Evolutionary conservation across 805 yeast species (phyloP), one percentile per base, ranked within the genome.

Genomic region (Sporopachydermia quercuum): DNA sequence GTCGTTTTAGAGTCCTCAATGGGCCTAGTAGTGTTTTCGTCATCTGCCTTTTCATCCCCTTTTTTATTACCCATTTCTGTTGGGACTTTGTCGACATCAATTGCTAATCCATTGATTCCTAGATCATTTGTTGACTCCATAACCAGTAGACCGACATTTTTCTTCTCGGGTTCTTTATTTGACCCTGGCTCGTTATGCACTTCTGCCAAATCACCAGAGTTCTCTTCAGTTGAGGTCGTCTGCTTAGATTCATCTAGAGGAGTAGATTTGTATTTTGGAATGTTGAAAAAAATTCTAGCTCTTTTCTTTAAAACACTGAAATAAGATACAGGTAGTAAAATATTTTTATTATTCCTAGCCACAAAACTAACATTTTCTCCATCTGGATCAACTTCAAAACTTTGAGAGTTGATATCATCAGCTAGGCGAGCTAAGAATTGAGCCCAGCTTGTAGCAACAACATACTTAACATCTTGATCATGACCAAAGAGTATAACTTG

Each of bases 401-500:
- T 80, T 6, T 94, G 94, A 39, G 65, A 69, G 55, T 87, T 96
- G 42, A 89, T 63, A 55, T 89, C 96, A 48, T 85, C 84, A 18
- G 87, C 94, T 55, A 86, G 78, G 39, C 71, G 69, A 40, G 86
- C 63, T 40, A 89, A 60, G 56, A 91, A 91, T 51, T 82, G 91
- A 14, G 94, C 94, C 78, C 94, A 89, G 41, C 79, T 80, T 39
- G 75, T 73, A 15, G 96, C 93, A 41, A 91, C 65, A 33, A 82
- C 87, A 57, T 72, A 85, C 56, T 89, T 89, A 33, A 81, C 74
- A 61, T 89, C 97, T 54, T 77, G 89, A 47, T 89, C 97, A 53
- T 96, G 76, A 34, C 98, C 98, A 57, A 83, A 89, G 40, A 87
- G 54, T 45, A 89, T 89, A 15, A 91, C 79, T 61, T 89, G 98